A percentile compares a stretch with the other conserved stretches of the same genome.
Conservation (phyloP, 768 basidiomycete genomes). For the Mrakia hoshinonis region DNA sequence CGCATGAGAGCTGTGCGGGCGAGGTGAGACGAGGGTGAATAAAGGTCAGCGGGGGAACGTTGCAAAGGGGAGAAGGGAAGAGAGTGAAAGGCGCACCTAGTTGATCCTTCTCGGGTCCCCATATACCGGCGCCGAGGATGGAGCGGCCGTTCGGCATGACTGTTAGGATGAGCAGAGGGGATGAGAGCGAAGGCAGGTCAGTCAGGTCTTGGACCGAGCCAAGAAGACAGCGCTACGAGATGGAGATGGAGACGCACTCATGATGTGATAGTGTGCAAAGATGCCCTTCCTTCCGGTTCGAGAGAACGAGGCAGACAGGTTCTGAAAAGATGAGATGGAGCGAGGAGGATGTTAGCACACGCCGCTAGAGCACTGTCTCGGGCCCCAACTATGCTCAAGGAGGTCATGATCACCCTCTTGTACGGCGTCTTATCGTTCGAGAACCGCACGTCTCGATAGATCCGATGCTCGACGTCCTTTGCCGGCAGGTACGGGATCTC, state of each 20-base stretch:
- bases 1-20: neutral
- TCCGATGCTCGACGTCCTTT: slow-evolving; percentile 73
- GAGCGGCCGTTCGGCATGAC: slow-evolving; percentile 51
- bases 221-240: slow-evolving; percentile 32
- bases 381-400: neutral
- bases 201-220: slow-evolving; percentile 5
- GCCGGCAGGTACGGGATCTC: slow-evolving; percentile 74
- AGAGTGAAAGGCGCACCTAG: slow-evolving; percentile 51
- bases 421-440: slow-evolving; percentile 73
- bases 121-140: slow-evolving; percentile 57
- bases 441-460: slow-evolving; percentile 86
- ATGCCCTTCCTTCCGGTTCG: slow-evolving; percentile 82
- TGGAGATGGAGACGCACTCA: slow-evolving; percentile 5
- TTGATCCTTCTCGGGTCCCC: slow-evolving; percentile 54
- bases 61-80: neutral
- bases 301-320: slow-evolving; percentile 73
- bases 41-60: neutral
- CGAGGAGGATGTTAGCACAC: neutral
- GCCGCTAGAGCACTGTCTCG: neutral
- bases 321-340: slow-evolving; percentile 25
- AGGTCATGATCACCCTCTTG: slow-evolving; percentile 45
- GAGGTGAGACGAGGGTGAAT: no score
- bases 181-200: slow-evolving; percentile 21
- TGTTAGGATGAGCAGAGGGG: slow-evolving; percentile 20
- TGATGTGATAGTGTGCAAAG: slow-evolving; percentile 50